Conservation (phyloP, 768 basidiomycete genomes). For the Cantharellus cinnabarinus region DNA sequence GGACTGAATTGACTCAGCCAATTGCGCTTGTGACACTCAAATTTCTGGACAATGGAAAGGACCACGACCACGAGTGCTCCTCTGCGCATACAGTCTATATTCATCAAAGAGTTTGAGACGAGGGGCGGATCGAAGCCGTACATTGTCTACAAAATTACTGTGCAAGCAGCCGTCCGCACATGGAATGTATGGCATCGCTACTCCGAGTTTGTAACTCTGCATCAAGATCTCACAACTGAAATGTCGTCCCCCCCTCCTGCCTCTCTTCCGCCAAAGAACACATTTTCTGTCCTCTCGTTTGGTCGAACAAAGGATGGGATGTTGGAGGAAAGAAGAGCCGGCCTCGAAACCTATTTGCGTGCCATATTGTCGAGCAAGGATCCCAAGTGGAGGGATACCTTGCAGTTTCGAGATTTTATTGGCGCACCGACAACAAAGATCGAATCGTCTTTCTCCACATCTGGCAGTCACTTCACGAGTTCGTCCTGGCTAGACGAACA, state of each 20-base stretch:
- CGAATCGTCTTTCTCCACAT: slow-evolving; percentile 1
- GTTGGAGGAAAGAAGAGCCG: slow-evolving; percentile 54
- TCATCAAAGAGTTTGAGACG: slow-evolving; percentile 48
- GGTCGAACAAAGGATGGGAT: slow-evolving; percentile 28
- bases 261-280: slow-evolving; percentile 69
- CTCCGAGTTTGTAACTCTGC: slow-evolving; percentile 80
- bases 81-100: slow-evolving; percentile 41
- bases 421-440: slow-evolving; percentile 46
- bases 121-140: slow-evolving; percentile 53
- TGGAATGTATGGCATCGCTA: slow-evolving; percentile 93
- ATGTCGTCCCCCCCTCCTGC: slow-evolving; percentile 62
- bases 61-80: no score
- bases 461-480: slow-evolving; percentile 37
- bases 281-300: slow-evolving; percentile 43
- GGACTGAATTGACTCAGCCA: no score
- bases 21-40: no score
- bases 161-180: slow-evolving; percentile 73
- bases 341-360: slow-evolving; percentile 70
- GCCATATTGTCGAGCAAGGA: slow-evolving; percentile 70
- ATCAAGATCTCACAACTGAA: slow-evolving; percentile 61
- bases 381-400: slow-evolving; percentile 58
- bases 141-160: slow-evolving; percentile 60
- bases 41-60: no score
- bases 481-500: slow-evolving; percentile 86
- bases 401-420: slow-evolving; percentile 71